These are phyloP conservation scores for Drechmeria coniospora DNA, from an alignment of 2,329 filamentous ascomycete genomes.

Conservation along the genomic window DNA sequence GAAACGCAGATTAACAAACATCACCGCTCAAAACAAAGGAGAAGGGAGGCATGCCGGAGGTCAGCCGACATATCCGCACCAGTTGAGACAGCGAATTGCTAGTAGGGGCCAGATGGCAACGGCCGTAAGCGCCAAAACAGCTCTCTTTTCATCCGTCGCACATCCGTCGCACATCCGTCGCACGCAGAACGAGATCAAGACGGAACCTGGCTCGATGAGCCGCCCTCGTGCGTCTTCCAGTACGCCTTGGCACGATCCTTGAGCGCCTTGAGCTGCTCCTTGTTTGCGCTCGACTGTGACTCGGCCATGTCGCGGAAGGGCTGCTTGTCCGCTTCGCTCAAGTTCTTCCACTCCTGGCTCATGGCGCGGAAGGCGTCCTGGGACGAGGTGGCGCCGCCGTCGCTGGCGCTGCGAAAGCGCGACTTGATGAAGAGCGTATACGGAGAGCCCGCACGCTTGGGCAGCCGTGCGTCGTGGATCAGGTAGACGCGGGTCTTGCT, in stretches of 20 bases:
- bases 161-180: not conserved
- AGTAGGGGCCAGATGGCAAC: too few species aligned
- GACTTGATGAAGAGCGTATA: constrained; percentile 24
- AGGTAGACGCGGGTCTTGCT: constrained; percentile 8
- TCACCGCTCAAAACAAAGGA: too few species aligned
- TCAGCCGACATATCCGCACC: too few species aligned
- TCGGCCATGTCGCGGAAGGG: constrained; percentile 18
- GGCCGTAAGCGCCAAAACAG: too few species aligned
- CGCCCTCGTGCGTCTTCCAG: constrained; percentile 5
- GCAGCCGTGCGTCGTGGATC: constrained; percentile 32
- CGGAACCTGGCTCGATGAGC: constrained; percentile 2
- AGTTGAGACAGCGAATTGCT: too few species aligned
- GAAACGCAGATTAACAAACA: too few species aligned
- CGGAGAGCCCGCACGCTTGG: constrained; percentile 19
- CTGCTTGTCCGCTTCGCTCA: constrained; percentile 26
- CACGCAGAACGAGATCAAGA: not conserved
- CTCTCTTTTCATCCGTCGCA: not conserved
- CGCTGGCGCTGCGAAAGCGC: constrained; percentile 15
- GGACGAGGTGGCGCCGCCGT: constrained; percentile 6
- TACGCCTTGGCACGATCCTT: constrained; percentile 11
- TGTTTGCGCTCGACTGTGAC: constrained; percentile 5
- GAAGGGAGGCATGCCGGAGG: too few species aligned
- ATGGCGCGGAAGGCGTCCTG: constrained; percentile 12
- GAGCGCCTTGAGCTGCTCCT: constrained; percentile 11
- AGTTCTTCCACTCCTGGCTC: constrained; percentile 24